Evolutionary conservation across 768 basidiomycete genomes (phyloP).

Genomic region (Cubamyces lactineus): DNA sequence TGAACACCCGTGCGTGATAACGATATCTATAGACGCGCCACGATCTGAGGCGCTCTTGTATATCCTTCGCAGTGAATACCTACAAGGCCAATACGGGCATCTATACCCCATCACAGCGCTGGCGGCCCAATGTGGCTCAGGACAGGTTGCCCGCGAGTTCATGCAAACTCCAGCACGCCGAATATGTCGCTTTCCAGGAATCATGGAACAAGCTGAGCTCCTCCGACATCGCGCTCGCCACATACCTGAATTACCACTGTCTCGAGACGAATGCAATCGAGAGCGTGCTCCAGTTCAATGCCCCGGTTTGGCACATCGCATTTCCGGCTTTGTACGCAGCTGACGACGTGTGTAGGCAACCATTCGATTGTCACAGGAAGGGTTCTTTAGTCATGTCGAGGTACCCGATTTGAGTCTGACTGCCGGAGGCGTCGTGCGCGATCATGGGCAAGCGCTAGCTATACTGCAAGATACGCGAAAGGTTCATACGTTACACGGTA

Average conservation of each 20-base stretch:
- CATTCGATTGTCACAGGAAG: neutral
- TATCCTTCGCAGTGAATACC: slow-evolving; percentile 6
- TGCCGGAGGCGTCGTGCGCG: slow-evolving; percentile 8
- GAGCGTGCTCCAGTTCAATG: slow-evolving; percentile 13
- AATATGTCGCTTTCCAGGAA: slow-evolving; percentile 10
- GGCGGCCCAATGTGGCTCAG: slow-evolving; percentile 16
- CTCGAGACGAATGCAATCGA: slow-evolving; percentile 18
- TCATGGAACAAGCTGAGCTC: slow-evolving; percentile 3
- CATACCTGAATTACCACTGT: slow-evolving; percentile 16
- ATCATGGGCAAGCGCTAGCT: slow-evolving; percentile 7
- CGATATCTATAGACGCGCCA: neutral
- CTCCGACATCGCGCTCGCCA: neutral
- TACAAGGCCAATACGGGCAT: slow-evolving; percentile 18
- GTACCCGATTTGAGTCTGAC: slow-evolving; percentile 2
- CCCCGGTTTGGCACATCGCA: slow-evolving; percentile 1
- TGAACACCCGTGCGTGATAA: slow-evolving; percentile 12
- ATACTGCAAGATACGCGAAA: slow-evolving; percentile 14
- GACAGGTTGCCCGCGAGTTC: slow-evolving; percentile 16
- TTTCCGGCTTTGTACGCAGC: neutral
- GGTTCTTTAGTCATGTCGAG: neutral
- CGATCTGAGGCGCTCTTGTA: neutral
- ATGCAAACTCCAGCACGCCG: slow-evolving; percentile 17
- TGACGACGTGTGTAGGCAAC: slow-evolving; percentile 3
- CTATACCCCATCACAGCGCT: slow-evolving; percentile 15
- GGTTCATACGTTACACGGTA: neutral